Conservation (phyloP, 352 stramenopile species). For the Globisporangium heterothallicum region DNA sequence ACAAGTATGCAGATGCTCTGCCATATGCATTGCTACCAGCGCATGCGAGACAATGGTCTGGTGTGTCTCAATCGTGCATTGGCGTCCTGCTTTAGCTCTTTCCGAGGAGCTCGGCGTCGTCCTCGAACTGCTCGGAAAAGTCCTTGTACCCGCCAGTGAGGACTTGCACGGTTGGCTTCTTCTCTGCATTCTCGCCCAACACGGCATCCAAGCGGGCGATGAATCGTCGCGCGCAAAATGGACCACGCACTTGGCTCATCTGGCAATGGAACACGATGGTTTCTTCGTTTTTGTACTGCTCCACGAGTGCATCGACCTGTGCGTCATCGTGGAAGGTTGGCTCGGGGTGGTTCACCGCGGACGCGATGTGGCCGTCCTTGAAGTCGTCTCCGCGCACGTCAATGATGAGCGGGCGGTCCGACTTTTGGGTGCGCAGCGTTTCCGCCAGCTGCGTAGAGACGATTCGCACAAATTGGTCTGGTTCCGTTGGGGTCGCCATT, state of each 20-base stretch:
- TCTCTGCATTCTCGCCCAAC: constrained; percentile 27
- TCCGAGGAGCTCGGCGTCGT: constrained; percentile 60
- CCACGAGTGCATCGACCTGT: constrained; percentile 64
- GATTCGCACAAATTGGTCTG: constrained; percentile 29
- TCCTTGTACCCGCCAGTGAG: constrained; percentile 65
- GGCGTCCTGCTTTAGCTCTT: too few species aligned
- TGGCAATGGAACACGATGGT: constrained; percentile 84
- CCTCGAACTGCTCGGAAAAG: constrained; percentile 48
- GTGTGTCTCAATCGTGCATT: too few species aligned
- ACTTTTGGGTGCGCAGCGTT: constrained; percentile 27
- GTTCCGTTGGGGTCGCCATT: constrained; percentile 5
- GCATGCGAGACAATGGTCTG: too few species aligned
- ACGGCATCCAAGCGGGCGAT: constrained; percentile 38
- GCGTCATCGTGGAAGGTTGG: constrained; percentile 74
- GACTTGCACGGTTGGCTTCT: constrained; percentile 57
- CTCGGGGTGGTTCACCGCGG: constrained; percentile 66
- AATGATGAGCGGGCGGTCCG: constrained; percentile 43
- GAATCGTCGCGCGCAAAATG: constrained; percentile 75
- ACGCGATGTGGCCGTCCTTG: constrained; percentile 60
- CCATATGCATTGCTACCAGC: too few species aligned
- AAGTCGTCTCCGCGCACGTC: constrained; percentile 72
- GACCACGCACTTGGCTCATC: constrained; percentile 78
- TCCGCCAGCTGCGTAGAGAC: constrained; percentile 46
- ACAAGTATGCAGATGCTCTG: too few species aligned
- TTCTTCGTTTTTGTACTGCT: constrained; percentile 49